Evolutionary conservation across 768 basidiomycete species (phyloP), one percentile per base, ranked within the genome.

Genomic region (Phanerochaete carnosa): DNA sequence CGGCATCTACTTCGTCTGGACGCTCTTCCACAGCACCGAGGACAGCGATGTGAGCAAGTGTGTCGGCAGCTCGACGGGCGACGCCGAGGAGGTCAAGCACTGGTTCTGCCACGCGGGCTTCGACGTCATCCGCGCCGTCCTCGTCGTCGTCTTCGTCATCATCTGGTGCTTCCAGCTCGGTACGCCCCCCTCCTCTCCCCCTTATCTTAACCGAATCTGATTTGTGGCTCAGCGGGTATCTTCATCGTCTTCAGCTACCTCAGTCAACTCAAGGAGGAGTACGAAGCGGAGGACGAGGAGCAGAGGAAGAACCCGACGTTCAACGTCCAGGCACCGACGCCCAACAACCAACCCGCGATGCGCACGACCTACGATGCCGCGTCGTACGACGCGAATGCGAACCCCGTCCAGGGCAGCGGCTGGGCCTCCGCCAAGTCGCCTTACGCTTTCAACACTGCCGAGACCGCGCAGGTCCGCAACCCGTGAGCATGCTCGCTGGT

Each of bases 91-190:
- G 2, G 52, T 69, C 35, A 72, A 73, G n/a, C 63, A 66, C 50
- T 73, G 77, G 22, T 65, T 75, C 2, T 85, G 84, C 69, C 70
- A 74, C 55, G 75, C 69, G 9, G 77, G 75, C 15, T 72, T 80
- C 61, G 74, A 74, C 19, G 63, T 81, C 45, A 68, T 76, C 65
- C 80, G 82, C 60, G 76, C 74, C 46, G 57, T 82, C 15, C 66
- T 77, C 54, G 72, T 85, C 43, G 77, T 72, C 25, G 71, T 81
- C 43, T 26, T 84, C 22, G 72, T 81, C 47, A 28, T 84, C 25
- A 76, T 79, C 57, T 85, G 84, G 83, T 66, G 84, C 52, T 62
- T 85, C 58, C 76, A 81, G 64, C 75, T 86, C 46, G 85, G 85
- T 86, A 62, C 55, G 83, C 79, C 25, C 30, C 11, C 5, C 28